Evolutionary conservation across 345 rosid genomes (phyloP), one percentile per base, ranked within the genome.

Genomic region (Reutealis trisperma): DNA sequence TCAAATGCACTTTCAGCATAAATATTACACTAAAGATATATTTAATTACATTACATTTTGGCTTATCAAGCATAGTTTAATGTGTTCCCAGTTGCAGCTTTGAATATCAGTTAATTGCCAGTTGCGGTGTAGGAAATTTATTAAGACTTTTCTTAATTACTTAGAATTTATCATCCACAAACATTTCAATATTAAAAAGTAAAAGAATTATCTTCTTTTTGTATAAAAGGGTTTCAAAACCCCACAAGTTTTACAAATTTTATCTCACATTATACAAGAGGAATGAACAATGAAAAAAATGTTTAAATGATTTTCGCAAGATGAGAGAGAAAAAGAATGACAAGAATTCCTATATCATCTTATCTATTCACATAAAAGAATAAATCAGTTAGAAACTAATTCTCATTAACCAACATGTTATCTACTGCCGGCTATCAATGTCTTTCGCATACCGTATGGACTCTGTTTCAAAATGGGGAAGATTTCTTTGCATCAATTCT

Each of bases 361-460:
- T 84, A 67, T 83, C 87, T 86, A 87, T 92, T 80, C 91, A 89
- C 88, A 88, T 37, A 86, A 90, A 89, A 85, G 89, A 89, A 90
- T 85, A 62, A 84, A 88, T 68, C 58, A 73, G 84, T 77, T 67
- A 25, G 63, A 73, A 77, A 70, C 75, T 72, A 59, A 54, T 52
- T 64, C 47, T 54, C 22, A 5, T 15, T 58, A 14, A 42, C 8
- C 15, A 44, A n/a, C 16, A 24, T 25, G 41, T 44, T 67, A n/a
- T 74, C 76, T 67, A 80, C 70, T 42, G 77, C 71, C 57, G 80
- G 80, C 78, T 63, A 84, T 61, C 66, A 75, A 77, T 81, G 59
- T 67, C 70, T 83, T 85, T 83, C 81, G 64, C 57, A 32, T 5
- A 45, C 9, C 41, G 75, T 63, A 11, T 52, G 25, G 61, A 30